phyloP scores from a whole-genome alignment of 2,329 filamentous ascomycete species.

The Chrysosphaeria jannelii region DNA sequence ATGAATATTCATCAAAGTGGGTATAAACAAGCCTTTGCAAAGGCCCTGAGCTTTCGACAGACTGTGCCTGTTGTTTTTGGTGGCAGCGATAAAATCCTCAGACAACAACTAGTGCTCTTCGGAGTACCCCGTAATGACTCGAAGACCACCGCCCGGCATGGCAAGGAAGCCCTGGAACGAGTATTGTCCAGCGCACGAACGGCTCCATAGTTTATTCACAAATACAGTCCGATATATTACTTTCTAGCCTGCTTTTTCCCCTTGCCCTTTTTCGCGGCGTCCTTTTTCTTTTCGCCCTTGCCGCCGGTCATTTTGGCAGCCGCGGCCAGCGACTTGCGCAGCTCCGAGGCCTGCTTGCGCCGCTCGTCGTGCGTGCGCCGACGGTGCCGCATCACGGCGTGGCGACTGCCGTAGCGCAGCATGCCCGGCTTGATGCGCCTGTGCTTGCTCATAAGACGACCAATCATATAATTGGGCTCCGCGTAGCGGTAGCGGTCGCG shows the following conservation, averaged over 20 bases:
- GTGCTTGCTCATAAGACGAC: constrained; percentile 18
- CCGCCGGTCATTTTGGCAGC: constrained; percentile 3
- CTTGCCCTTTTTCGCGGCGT: constrained; percentile 1
- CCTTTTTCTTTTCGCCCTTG: constrained; percentile 2
- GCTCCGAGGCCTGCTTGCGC: constrained; percentile 2
- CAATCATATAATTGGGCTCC: constrained; percentile 28
- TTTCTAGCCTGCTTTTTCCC: neutral
- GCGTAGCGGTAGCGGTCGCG: constrained; percentile 21
- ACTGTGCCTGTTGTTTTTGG: no score
- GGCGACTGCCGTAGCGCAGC: constrained; percentile 15
- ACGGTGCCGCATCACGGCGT: constrained; percentile 13
- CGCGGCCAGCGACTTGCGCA: constrained; percentile 2
- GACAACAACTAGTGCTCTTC: no score
- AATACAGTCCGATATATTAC: no score
- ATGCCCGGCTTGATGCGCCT: constrained; percentile 19
- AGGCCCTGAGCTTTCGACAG: no score
- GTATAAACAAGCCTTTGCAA: no score
- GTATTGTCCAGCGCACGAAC: neutral
- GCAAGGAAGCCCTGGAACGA: no score
- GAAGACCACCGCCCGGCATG: no score
- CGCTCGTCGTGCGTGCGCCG: constrained; percentile 3
- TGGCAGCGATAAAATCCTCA: no score
- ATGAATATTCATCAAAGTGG: no score
- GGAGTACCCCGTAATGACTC: no score
- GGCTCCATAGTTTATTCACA: no score